A percentile compares a stretch with the other conserved stretches of the same genome.
Evolutionary conservation across 352 stramenopile genomes (phyloP).

Genomic region (Pythium monospermum): DNA sequence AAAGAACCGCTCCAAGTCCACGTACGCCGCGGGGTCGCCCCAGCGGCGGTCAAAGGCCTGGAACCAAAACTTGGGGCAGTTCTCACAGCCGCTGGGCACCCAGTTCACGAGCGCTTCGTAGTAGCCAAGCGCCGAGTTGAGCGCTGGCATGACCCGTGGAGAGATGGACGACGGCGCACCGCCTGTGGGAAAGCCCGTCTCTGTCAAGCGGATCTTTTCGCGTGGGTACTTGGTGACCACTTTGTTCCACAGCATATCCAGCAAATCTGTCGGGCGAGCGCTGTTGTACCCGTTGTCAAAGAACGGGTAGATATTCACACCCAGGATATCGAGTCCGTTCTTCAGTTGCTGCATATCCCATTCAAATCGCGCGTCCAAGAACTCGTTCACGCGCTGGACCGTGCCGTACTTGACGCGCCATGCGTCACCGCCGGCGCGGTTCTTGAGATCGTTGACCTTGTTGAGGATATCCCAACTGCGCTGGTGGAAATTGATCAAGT

Average conservation of each 20-base stretch:
- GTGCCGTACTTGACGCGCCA: conserved; percentile 45
- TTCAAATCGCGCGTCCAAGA: conserved; percentile 18
- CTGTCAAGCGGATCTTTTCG: conserved; percentile 29
- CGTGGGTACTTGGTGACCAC: conserved; percentile 17
- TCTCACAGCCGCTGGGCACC: conserved; percentile 11
- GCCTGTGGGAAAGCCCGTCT: conserved; percentile 29
- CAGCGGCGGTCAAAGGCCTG: conserved; percentile 28
- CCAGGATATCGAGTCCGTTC: conserved; percentile 19
- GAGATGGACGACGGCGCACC: conserved; percentile 15
- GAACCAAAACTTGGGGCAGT: conserved; percentile 34
- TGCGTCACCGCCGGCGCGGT: conserved; percentile 15
- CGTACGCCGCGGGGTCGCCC: conserved; percentile 12
- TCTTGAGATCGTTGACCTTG: conserved; percentile 31
- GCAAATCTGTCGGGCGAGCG: conserved; percentile 16
- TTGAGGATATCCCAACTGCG: conserved; percentile 21
- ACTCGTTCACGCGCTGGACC: conserved; percentile 32
- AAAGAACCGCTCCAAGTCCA: conserved; percentile 27
- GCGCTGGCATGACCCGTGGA: conserved; percentile 17
- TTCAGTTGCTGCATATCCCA: conserved; percentile 11
- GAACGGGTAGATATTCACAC: conserved; percentile 41
- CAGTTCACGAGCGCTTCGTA: conserved; percentile 27
- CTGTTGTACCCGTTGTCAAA: conserved; percentile 30
- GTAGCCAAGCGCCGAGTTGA: conserved; percentile 21
- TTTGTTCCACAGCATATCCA: conserved; percentile 24
- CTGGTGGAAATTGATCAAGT: conserved; percentile 18